A percentile compares a stretch with the other conserved stretches of the same genome.
These are phyloP conservation scores for Plasmodium knowlesi DNA, from an alignment of 169 alveolate genomes.

Conservation along the genomic window DNA sequence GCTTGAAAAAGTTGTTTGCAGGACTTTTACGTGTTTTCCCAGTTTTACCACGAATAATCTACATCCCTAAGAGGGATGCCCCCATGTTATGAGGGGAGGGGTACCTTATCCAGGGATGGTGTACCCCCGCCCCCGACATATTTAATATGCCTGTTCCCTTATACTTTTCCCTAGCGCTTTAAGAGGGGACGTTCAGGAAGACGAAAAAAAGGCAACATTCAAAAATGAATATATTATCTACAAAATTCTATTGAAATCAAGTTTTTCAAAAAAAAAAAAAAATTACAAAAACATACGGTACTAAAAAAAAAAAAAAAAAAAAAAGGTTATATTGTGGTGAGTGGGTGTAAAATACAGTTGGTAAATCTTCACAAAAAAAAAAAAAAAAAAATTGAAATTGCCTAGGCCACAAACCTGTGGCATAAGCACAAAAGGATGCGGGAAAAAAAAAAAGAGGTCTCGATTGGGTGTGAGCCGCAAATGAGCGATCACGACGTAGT, in stretches of 20 bases:
- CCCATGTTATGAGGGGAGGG: no score
- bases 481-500: neutral
- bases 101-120: no score
- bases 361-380: neutral
- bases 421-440: neutral
- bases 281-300: constrained; percentile 10
- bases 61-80: no score
- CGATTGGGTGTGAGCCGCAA: neutral
- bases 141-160: no score
- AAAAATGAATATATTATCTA: neutral
- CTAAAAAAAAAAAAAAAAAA: constrained; percentile 31
- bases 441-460: neutral
- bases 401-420: constrained; percentile 11
- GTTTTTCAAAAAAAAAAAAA: neutral
- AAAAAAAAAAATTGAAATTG: constrained; percentile 18
- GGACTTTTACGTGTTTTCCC: no score
- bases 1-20: no score
- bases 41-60: no score
- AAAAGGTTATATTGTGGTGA: neutral
- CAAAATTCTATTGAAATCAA: constrained; percentile 31
- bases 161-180: no score
- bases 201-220: neutral
- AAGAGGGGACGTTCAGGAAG: no score
- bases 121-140: no score
- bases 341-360: neutral